Evolutionary conservation across 1,284 basidiomycete genomes (phyloP), one percentile per base, ranked within the genome.

Genomic region (Heterobasidion irregulare): DNA sequence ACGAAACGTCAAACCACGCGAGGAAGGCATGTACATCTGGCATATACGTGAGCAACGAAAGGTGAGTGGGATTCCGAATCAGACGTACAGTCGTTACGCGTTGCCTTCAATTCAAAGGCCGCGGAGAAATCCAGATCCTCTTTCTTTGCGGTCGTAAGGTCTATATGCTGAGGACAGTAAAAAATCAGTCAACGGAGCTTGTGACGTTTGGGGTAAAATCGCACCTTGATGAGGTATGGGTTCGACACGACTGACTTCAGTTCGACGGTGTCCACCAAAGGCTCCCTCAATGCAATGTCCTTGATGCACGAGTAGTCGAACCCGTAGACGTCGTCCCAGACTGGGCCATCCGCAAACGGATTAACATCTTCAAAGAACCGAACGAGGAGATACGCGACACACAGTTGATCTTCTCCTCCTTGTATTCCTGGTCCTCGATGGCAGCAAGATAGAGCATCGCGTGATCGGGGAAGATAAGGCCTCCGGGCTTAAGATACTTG

Each of bases 291-390:
- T 4, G 97, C 97, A 66, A 99, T 98, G 68, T 98, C 94, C 74
- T 99, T 98, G 81, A 99, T 99, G 73, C 96, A 98, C 49, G 94
- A 97, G 74, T 94, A 99, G 75, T 99, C 94, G 71, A 99, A 99
- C 47, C 97, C 97, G 72, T 99, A 99, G 34, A 99, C 97, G 65
- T 98, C 96, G 69, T 98, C 95, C 97, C 97, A 99, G 79, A 98
- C 94, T 96, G 49, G 26, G 5, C 18, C 46, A 47, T 10, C 46
- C n/a, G 18, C 10, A 64, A 6, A 46, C 49, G n/a, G 9, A 52
- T 49, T 10, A 12, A 19, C 18, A 54, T 38, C 56, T 19, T 32
- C 32, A 54, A 34, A 33, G 26, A 15, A 35, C 38, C 35, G 36
- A 15, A 10, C 35, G 56, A n/a, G n/a, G 26, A 46, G 16, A 16